A percentile compares a stretch with the other conserved stretches of the same genome.
These are phyloP conservation scores for Platanthera zijinensis DNA, from an alignment of 106 monocot species.

Conservation along the genomic window DNA sequence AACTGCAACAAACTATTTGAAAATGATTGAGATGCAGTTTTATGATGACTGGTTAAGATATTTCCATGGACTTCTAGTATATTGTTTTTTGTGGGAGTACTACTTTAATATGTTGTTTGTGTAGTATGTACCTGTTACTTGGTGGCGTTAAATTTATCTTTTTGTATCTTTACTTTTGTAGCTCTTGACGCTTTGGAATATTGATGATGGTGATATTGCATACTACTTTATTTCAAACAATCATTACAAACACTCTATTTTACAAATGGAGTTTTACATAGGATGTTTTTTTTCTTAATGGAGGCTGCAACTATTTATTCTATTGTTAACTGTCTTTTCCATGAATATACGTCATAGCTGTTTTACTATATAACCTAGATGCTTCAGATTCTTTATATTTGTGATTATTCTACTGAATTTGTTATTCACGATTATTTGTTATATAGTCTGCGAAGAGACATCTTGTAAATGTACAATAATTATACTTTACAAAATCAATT, in stretches of 20 bases:
- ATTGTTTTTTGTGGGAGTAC: not conserved
- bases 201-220: not conserved
- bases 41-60: not conserved
- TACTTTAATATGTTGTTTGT: not conserved
- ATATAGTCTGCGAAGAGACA: not conserved
- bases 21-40: not conserved
- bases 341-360: conserved; percentile 3
- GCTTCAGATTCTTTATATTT: not conserved
- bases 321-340: not conserved
- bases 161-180: not conserved
- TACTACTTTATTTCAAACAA: not conserved
- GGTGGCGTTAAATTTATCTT: not conserved
- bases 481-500: not conserved
- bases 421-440: not conserved
- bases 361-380: not conserved
- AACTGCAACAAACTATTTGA: not conserved
- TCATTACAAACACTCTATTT: not conserved
- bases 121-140: too few species aligned
- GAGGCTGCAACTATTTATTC: not conserved
- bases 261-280: not conserved
- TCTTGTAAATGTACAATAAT: not conserved
- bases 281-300: not conserved
- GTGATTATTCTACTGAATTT: not conserved
- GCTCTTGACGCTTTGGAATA: not conserved
- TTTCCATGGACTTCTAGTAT: not conserved